A percentile compares a stretch with the other conserved stretches of the same genome.
phyloP scores from a whole-genome alignment of 2,329 filamentous ascomycete genomes.

The Phialophora macrospora region DNA sequence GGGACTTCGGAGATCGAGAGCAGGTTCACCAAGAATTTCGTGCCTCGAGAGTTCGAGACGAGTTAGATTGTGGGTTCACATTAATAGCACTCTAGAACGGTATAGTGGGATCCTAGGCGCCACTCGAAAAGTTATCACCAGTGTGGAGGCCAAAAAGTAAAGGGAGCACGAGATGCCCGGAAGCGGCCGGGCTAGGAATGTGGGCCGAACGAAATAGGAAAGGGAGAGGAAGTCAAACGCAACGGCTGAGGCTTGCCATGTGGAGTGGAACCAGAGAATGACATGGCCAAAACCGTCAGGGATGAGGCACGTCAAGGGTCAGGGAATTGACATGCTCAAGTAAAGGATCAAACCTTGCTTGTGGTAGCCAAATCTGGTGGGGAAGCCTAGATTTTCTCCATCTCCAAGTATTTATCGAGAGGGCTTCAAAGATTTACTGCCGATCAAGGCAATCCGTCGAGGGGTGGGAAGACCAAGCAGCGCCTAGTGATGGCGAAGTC shows the following conservation, averaged over 20 bases:
- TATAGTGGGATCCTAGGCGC: neutral
- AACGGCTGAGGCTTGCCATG: conserved; percentile 9
- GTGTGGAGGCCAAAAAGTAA: neutral
- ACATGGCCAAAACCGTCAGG: neutral
- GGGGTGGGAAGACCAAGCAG: neutral
- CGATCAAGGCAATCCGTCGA: no score
- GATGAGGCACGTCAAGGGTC: neutral
- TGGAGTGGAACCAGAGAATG: neutral
- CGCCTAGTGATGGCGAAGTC: no score
- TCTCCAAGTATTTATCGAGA: neutral
- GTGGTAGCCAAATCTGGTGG: neutral
- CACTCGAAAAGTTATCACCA: neutral
- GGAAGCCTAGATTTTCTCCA: neutral
- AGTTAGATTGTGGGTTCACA: neutral
- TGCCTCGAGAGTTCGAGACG: neutral
- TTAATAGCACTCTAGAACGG: neutral
- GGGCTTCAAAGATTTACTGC: no score
- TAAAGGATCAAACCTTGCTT: neutral
- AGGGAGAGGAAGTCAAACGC: neutral
- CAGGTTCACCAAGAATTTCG: neutral
- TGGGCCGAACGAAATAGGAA: neutral
- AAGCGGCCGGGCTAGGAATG: conserved; percentile 3
- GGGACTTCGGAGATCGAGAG: neutral
- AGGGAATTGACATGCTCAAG: neutral
- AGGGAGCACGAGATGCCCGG: neutral